Evolutionary conservation across 805 yeast genomes (phyloP).

Genomic region (Soucietia sequanensis): DNA sequence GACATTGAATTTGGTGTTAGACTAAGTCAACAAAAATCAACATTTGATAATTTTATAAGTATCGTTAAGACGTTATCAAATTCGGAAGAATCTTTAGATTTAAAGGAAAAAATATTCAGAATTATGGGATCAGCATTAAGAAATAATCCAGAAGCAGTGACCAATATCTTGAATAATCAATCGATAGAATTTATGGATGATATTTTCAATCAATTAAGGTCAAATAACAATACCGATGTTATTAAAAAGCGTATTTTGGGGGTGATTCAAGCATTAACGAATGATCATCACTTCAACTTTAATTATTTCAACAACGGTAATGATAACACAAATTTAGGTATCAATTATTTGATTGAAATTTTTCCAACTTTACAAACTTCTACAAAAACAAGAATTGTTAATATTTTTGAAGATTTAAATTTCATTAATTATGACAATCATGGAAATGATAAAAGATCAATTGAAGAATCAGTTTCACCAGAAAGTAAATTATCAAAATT

Average conservation of each 20-base stretch:
- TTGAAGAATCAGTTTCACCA: conserved; percentile 16
- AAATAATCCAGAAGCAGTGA: conserved; percentile 66
- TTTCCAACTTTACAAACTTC: conserved; percentile 26
- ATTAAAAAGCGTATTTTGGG: conserved; percentile 52
- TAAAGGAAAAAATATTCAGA: conserved; percentile 55
- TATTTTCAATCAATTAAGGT: conserved; percentile 19
- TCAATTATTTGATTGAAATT: conserved; percentile 20
- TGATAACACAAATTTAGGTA: conserved; percentile 13
- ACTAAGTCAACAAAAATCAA: conserved; percentile 35
- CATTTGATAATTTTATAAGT: conserved; percentile 29
- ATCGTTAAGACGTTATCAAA: conserved; percentile 10
- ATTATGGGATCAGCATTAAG: conserved; percentile 67
- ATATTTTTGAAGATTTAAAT: conserved; percentile 47
- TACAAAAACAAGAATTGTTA: conserved; percentile 39
- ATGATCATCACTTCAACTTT: conserved; percentile 30
- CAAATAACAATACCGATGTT: conserved; percentile 20
- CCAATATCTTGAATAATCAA: conserved; percentile 29
- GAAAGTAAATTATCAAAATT: conserved; percentile 33
- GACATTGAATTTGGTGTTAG: conserved; percentile 60
- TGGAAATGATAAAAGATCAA: conserved; percentile 13
- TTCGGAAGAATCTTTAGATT: conserved; percentile 10
- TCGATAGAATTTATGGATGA: conserved; percentile 14
- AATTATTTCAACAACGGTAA: conserved; percentile 20
- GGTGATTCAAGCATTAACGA: conserved; percentile 46
- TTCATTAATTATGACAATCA: conserved; percentile 10